These are phyloP conservation scores for Endoconidiophora polonica DNA, from an alignment of 2,329 filamentous ascomycete genomes.

Conservation along the genomic window DNA sequence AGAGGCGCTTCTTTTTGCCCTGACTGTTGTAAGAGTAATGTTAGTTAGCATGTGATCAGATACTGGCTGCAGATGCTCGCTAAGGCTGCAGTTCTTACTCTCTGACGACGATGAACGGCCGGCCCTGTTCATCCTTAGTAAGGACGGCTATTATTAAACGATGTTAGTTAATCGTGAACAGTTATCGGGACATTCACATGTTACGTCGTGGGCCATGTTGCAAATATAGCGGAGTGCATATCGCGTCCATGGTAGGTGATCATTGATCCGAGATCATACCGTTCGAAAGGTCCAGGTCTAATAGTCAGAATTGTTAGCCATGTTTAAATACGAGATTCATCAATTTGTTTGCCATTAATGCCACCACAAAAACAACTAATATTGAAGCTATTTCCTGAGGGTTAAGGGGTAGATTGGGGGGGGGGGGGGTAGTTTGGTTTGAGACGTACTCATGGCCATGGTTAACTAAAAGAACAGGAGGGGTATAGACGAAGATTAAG, in stretches of 20 bases:
- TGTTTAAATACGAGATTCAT: too few relatives aligned
- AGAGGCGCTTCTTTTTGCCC: conserved; percentile 92
- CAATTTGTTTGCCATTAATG: too few relatives aligned
- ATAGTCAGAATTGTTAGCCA: not conserved
- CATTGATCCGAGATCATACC: conserved; percentile 34
- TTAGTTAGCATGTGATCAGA: conserved; percentile 15
- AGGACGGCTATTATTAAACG: conserved; percentile 37
- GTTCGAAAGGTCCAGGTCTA: conserved; percentile 71
- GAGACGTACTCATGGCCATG: conserved; percentile 25
- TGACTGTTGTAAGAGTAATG: conserved; percentile 40
- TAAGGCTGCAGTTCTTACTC: conserved; percentile 46
- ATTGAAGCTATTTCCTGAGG: not conserved
- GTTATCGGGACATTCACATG: not conserved
- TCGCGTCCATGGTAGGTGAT: not conserved
- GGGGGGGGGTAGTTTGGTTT: conserved; percentile 8
- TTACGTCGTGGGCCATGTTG: not conserved
- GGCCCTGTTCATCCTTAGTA: conserved; percentile 92
- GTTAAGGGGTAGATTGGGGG: conserved; percentile 4
- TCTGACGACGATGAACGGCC: conserved; percentile 95
- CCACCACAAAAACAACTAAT: not conserved
- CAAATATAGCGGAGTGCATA: not conserved
- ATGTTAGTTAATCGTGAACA: conserved; percentile 4
- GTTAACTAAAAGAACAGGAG: conserved; percentile 16
- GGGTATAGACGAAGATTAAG: conserved; percentile 7
- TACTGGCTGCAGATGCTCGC: not conserved